Base-by-base conservation (phyloP, 192 early-diverging fungal genomes). In the Umbelopsis vinacea region DNA sequence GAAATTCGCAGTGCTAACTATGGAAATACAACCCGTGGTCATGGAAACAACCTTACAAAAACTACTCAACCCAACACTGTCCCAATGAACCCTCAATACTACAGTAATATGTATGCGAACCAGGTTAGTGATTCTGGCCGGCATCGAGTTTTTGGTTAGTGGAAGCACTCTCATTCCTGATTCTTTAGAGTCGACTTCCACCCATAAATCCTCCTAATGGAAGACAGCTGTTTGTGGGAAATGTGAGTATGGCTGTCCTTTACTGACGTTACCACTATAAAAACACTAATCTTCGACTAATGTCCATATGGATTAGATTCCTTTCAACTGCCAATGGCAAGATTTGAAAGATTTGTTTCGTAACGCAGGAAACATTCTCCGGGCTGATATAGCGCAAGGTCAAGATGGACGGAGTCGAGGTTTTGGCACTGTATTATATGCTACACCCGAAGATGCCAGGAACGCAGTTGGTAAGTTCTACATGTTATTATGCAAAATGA, bases 311-410 rank as follows among this genome's bases (percentile, higher is more conserved):
- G 3, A 69, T 3, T 70, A 86, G 85, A 80, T 94, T 22, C 88
- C 91, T 14, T 93, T 89, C 72, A 85, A 83, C 66, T 88, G 89
- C 50, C 88, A 92, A 68, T 93, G 92, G 93, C 90, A 92, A 68
- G 93, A 95, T 67, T 79, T 95, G 29, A 94, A 94, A 81, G 91
- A 93, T 75, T 81, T 91, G 43, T 93, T 95, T 77, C 84, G 89
- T 29, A 81, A 86, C 69, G 82, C 85, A 33, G 92, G 92, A 35
- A 84, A 84, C 40, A 87, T 93, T 35, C 70, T 89, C 43, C 78
- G 91, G 6, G 92, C 90, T 35, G 92, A 95, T 71, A 84, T 95
- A 21, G 84, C 85, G 17, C 75, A 78, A 23, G 87, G 86, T 73
- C 76, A 55, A 23, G 84, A 88, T 76, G 92, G 92, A 22, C 80